Evolutionary conservation across 306 rosid species (phyloP).

Genomic region (Fragaria iinumae): DNA sequence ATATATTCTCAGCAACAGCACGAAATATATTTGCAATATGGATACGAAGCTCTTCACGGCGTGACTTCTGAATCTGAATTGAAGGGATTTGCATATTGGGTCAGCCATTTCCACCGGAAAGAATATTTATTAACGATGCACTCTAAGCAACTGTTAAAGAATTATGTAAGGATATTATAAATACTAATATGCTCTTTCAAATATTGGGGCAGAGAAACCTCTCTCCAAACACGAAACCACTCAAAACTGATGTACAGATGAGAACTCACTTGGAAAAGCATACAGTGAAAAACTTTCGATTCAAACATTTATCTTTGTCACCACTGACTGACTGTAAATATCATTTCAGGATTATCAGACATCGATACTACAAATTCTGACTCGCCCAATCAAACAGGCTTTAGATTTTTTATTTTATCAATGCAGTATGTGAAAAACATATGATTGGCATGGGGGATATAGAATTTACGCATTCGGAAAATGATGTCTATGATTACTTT

Average conservation of each 20-base stretch:
- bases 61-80: constrained; percentile 83
- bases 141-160: constrained; percentile 15
- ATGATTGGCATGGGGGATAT: background rate
- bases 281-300: background rate
- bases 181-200: background rate
- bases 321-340: background rate
- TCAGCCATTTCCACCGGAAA: constrained; percentile 25
- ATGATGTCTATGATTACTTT: background rate
- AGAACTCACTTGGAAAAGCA: constrained; percentile 12
- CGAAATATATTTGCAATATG: constrained; percentile 94
- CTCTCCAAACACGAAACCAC: background rate
- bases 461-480: background rate
- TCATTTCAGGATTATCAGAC: background rate
- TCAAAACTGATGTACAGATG: background rate
- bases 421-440: background rate
- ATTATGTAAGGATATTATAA: background rate
- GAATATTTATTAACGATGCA: constrained; percentile 23
- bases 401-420: background rate
- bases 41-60: constrained; percentile 94
- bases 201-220: background rate
- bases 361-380: background rate
- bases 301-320: background rate
- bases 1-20: constrained; percentile 86
- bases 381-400: background rate
- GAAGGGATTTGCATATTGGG: constrained; percentile 28